These are phyloP conservation scores for Trametes versicolor DNA, from an alignment of 1,284 basidiomycete species.

Conservation along the genomic window DNA sequence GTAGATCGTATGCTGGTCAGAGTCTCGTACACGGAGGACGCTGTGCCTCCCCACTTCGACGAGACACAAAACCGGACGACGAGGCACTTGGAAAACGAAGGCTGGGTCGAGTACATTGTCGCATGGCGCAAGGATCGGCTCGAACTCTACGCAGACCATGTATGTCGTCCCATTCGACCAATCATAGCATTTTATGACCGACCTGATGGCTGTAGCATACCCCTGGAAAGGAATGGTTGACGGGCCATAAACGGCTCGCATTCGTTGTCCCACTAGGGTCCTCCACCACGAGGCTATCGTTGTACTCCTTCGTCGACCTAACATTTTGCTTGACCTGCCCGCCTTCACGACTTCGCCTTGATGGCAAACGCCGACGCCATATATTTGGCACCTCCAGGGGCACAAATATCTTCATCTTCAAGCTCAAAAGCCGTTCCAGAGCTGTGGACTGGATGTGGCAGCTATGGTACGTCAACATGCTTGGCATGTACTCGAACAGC, in stretches of 20 bases:
- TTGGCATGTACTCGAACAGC: neutral
- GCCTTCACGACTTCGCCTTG: slow-evolving; percentile 56
- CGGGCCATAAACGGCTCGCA: slow-evolving; percentile 73
- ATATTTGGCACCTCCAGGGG: slow-evolving; percentile 64
- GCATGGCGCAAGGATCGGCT: slow-evolving; percentile 78
- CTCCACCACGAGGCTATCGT: slow-evolving; percentile 68
- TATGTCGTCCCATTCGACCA: slow-evolving; percentile 46
- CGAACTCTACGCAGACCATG: slow-evolving; percentile 85
- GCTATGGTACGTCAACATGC: slow-evolving; percentile 62
- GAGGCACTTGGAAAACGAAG: slow-evolving; percentile 68
- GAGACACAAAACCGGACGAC: slow-evolving; percentile 72
- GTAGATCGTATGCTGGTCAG: slow-evolving; percentile 88
- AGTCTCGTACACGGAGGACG: slow-evolving; percentile 68
- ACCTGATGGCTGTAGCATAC: slow-evolving; percentile 54
- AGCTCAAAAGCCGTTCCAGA: slow-evolving; percentile 73
- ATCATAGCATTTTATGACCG: neutral
- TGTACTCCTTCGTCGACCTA: slow-evolving; percentile 85
- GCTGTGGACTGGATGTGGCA: slow-evolving; percentile 88
- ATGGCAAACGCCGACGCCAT: slow-evolving; percentile 52
- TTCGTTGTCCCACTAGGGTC: slow-evolving; percentile 74
- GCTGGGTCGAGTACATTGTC: slow-evolving; percentile 83
- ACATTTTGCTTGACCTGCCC: slow-evolving; percentile 82
- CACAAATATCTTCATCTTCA: slow-evolving; percentile 85
- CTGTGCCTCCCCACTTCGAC: slow-evolving; percentile 66
- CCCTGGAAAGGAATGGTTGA: slow-evolving; percentile 68